Percentiles rank a stretch among this genome's conserved stretches.
phyloP scores from a whole-genome alignment of 192 early-diverging fungal genomes.

The Haplosporangium gracile region DNA sequence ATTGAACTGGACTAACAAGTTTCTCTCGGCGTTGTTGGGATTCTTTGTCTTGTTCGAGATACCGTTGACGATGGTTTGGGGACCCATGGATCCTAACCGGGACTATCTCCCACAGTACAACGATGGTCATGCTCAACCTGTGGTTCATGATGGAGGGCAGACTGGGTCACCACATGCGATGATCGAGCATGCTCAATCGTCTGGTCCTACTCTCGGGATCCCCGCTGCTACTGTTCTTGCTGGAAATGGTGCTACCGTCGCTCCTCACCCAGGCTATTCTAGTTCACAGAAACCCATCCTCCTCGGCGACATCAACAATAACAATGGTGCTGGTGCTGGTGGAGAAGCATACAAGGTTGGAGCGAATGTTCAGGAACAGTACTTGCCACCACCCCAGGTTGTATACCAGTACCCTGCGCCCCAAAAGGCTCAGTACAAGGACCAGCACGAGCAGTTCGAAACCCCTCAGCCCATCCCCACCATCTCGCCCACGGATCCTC shows the following conservation, averaged over 20 bases:
- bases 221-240: neutral
- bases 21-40: neutral
- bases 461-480: neutral
- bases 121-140: neutral
- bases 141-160: neutral
- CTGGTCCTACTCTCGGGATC: neutral
- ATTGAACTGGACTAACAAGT: neutral
- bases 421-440: neutral
- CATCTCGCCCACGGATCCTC: neutral
- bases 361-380: neutral
- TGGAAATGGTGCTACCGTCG: neutral
- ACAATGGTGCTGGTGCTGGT: neutral
- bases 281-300: neutral
- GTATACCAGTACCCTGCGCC: neutral
- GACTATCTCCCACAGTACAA: neutral
- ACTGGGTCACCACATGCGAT: neutral
- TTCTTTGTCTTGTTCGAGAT: neutral
- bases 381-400: neutral
- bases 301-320: neutral
- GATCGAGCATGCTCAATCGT: neutral
- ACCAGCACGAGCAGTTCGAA: neutral
- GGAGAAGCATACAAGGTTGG: neutral
- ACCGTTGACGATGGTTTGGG: neutral
- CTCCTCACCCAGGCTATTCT: neutral
- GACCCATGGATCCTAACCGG: neutral